Base-by-base conservation (phyloP, 768 basidiomycete genomes). In the Leccinum subgranulosum region DNA sequence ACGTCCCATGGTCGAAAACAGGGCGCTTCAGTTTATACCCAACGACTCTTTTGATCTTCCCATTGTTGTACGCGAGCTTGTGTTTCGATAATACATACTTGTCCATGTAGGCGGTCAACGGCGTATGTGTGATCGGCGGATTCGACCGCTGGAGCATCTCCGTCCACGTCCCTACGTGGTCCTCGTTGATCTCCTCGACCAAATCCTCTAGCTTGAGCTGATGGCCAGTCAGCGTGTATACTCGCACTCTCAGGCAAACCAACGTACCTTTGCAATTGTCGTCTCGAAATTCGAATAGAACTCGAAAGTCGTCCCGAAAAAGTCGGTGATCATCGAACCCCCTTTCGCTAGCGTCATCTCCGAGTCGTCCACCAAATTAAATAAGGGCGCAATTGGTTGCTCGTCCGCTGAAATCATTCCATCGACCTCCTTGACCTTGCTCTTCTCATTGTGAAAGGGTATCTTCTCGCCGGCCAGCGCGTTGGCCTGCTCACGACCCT, bases 171-270 rank as follows among this genome's bases (percentile, higher is more conserved):
- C 81, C 77, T 31, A 92, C 88, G 66, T 94, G 92, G 49, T 85
- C 82, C 66, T 92, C 90, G 66, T 93, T 94, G 66, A 92, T 89
- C 50, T 91, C 88, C 66, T 92, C 89, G 7, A 92, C 81, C 41
- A 81, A 71, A 60, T 91, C 88, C 54, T 90, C 86, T 27, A 83
- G 77, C 47, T 76, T 79, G 63, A 89, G 75, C 86, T 90, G 64
- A 25, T 29, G 14, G 29, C 4, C 19, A 1, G 19, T 61, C 31
- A 65, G 41, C 17, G 48, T 8, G 33, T 41, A n/a, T 0, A 45
- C 2, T 25, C 27, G n/a, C 21, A 53, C 29, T 15, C 51, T 34
- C 15, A 4, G 55, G n/a, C 12, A 34, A 53, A 4, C 33, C 27
- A 25, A 25, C 27, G 15, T 58, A 85, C 90, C 79, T 87, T 89